phyloP scores from a whole-genome alignment of 2,329 filamentous ascomycete genomes.

The Cryphonectria parasitica region DNA sequence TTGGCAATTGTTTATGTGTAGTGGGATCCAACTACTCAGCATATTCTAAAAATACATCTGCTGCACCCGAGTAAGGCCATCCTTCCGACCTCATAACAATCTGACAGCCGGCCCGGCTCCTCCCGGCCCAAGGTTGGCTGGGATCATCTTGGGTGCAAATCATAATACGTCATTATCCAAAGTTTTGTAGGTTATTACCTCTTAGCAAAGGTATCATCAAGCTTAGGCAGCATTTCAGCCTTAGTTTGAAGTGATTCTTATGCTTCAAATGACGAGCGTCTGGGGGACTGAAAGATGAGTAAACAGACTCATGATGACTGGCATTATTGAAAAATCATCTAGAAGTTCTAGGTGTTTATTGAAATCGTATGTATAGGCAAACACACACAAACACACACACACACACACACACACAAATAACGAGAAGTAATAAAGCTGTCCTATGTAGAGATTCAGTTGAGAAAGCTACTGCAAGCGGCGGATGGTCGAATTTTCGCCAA shows the following conservation, averaged over 20 bases:
- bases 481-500: too few relatives aligned
- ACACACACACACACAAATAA: too few relatives aligned
- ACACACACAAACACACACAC: too few relatives aligned
- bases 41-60: conserved; percentile 1
- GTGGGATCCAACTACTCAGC: background rate
- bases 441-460: too few relatives aligned
- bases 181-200: background rate
- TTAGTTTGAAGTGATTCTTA: background rate
- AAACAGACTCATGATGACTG: background rate
- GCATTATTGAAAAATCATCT: background rate
- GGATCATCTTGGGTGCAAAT: background rate
- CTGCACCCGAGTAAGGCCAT: background rate
- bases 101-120: background rate
- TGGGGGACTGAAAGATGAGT: background rate
- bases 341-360: background rate
- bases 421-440: too few relatives aligned
- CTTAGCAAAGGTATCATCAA: background rate
- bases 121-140: background rate
- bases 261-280: background rate
- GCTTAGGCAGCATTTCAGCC: background rate
- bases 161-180: background rate
- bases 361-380: too few relatives aligned
- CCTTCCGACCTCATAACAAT: background rate
- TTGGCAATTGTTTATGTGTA: background rate
- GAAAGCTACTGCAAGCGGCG: too few relatives aligned